Percentiles rank a stretch among this genome's conserved stretches.
phyloP scores from a whole-genome alignment of 78 protist species.

The Dictyostelium brefeldianum region DNA sequence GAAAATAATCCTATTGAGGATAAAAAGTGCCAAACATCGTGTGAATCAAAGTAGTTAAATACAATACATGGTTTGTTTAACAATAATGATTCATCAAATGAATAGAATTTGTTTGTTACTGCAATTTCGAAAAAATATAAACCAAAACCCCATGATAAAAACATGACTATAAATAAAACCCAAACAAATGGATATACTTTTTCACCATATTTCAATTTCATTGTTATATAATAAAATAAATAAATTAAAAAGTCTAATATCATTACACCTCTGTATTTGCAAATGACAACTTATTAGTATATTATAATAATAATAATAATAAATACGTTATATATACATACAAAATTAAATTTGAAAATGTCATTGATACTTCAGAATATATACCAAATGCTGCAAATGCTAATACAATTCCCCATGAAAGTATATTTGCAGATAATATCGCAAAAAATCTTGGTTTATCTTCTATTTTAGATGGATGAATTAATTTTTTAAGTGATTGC shows the following conservation, averaged over 20 bases:
- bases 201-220: conserved; percentile 76
- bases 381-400: conserved; percentile 47
- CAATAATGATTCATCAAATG: conserved; percentile 53
- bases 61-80: conserved; percentile 64
- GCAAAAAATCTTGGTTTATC: conserved; percentile 61
- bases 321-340: neutral
- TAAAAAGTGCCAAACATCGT: conserved; percentile 67
- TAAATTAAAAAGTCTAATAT: conserved; percentile 74
- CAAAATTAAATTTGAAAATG: conserved; percentile 75
- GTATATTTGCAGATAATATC: conserved; percentile 33
- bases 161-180: conserved; percentile 56
- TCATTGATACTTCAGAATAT: conserved; percentile 29
- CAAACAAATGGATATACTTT: conserved; percentile 45
- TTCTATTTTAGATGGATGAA: conserved; percentile 37
- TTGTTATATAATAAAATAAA: conserved; percentile 76
- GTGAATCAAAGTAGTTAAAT: conserved; percentile 58
- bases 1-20: conserved; percentile 63
- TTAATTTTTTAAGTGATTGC: conserved; percentile 15
- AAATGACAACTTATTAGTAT: neutral
- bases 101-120: conserved; percentile 62
- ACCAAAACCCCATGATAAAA: conserved; percentile 67
- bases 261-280: conserved; percentile 55
- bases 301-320: neutral
- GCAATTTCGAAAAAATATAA: conserved; percentile 69
- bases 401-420: conserved; percentile 49